Evolutionary conservation across 1,139 yeast genomes (phyloP).

Genomic region (Geotrichum fermentans): DNA sequence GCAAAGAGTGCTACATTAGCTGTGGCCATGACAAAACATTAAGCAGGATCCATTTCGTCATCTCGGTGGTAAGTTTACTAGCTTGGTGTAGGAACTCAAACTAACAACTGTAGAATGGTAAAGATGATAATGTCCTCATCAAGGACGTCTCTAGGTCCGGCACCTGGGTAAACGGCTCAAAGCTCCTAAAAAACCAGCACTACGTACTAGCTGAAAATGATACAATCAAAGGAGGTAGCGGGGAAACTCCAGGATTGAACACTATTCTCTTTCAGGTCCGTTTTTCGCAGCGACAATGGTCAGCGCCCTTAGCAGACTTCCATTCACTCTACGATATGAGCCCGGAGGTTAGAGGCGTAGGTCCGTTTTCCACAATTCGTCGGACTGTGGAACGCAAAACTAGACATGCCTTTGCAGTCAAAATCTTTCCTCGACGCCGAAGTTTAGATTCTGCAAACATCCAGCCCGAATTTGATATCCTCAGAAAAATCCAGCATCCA

Average conservation of each 20-base stretch:
- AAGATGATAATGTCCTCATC: slow-evolving; percentile 26
- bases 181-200: slow-evolving; percentile 73
- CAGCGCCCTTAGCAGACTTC: slow-evolving; percentile 39
- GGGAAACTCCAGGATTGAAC: slow-evolving; percentile 73
- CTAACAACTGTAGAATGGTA: slow-evolving; percentile 8
- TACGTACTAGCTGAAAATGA: slow-evolving; percentile 87
- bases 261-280: slow-evolving; percentile 70
- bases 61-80: slow-evolving; percentile 27
- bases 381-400: slow-evolving; percentile 82
- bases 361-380: slow-evolving; percentile 94
- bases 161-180: slow-evolving; percentile 70
- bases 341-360: slow-evolving; percentile 85
- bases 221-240: slow-evolving; percentile 85
- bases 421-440: slow-evolving; percentile 77
- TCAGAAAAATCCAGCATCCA: slow-evolving; percentile 73
- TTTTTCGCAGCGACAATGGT: slow-evolving; percentile 37
- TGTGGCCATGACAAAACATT: too few relatives aligned
- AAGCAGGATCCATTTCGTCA: slow-evolving; percentile 67
- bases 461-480: slow-evolving; percentile 75
- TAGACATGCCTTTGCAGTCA: slow-evolving; percentile 83
- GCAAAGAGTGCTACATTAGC: too few relatives aligned
- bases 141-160: slow-evolving; percentile 64
- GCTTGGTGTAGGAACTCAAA: background rate
- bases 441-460: slow-evolving; percentile 82
- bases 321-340: slow-evolving; percentile 71